These are phyloP conservation scores for Pleurotus giganteus DNA, from an alignment of 768 basidiomycete genomes.

Conservation along the genomic window DNA sequence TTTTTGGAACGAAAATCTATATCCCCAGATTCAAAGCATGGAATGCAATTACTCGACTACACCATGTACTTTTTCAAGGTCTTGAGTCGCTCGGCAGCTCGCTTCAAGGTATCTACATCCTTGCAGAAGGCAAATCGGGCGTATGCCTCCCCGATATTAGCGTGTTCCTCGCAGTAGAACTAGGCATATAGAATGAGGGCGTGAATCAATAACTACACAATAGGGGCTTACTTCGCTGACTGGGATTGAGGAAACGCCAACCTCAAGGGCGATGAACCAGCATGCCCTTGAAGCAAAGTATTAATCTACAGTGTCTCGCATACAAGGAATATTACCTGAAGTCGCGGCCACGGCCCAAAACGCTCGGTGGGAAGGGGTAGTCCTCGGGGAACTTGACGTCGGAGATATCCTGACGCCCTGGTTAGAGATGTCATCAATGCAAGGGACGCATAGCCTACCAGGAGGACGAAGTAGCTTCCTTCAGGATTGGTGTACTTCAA, in stretches of 20 bases:
- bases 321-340: conserved; percentile 54
- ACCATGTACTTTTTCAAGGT: conserved; percentile 64
- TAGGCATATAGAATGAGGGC: conserved; percentile 27
- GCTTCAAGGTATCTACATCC: conserved; percentile 78
- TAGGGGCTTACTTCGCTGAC: conserved; percentile 81
- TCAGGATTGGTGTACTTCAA: conserved; percentile 85
- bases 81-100: conserved; percentile 82
- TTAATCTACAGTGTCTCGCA: conserved; percentile 10
- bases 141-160: conserved; percentile 81
- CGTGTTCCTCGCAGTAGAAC: conserved; percentile 93
- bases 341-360: conserved; percentile 80
- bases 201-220: not conserved
- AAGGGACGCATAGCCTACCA: conserved; percentile 43
- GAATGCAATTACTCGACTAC: conserved; percentile 13
- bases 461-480: conserved; percentile 87
- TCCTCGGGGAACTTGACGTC: conserved; percentile 76
- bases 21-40: conserved; percentile 1
- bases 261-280: conserved; percentile 91
- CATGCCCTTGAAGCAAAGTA: conserved; percentile 57
- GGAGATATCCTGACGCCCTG: conserved; percentile 62
- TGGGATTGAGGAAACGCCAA: conserved; percentile 91
- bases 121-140: conserved; percentile 96
- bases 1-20: conserved; percentile 4
- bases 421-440: not conserved
- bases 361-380: conserved; percentile 75